These are phyloP conservation scores for Fennellomyces sp. DNA, from an alignment of 371 early-diverging fungal species.

Conservation along the genomic window DNA sequence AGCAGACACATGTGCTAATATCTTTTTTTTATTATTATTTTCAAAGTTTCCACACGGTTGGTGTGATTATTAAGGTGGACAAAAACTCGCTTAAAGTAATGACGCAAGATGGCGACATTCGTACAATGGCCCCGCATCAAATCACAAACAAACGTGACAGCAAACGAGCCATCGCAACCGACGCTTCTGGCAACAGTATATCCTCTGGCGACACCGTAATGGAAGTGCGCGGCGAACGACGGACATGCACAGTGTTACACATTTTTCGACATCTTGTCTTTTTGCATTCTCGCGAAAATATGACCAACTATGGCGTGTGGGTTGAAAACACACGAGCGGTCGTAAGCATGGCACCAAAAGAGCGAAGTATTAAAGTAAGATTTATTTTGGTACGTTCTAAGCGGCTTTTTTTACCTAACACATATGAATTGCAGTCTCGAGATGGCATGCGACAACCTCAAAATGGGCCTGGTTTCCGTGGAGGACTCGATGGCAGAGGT, in stretches of 20 bases:
- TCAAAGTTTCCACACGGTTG: slow-evolving; percentile 68
- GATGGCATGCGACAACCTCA: slow-evolving; percentile 3
- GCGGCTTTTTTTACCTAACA: background rate
- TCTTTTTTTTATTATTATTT: background rate
- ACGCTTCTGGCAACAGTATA: slow-evolving; percentile 75
- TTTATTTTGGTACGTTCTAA: background rate
- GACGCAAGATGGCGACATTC: slow-evolving; percentile 78
- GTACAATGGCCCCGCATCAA: slow-evolving; percentile 71
- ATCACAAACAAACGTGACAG: slow-evolving; percentile 72
- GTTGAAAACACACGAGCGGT: slow-evolving; percentile 64
- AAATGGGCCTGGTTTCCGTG: slow-evolving; percentile 13
- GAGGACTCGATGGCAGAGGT: slow-evolving; percentile 40
- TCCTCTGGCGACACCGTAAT: slow-evolving; percentile 82
- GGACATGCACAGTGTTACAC: slow-evolving; percentile 71
- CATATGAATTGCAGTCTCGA: background rate
- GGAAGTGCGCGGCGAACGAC: slow-evolving; percentile 65
- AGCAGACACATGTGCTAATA: no score
- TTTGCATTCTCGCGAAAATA: slow-evolving; percentile 66
- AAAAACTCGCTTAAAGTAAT: slow-evolving; percentile 75
- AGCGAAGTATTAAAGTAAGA: slow-evolving; percentile 14
- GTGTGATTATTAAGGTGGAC: slow-evolving; percentile 86
- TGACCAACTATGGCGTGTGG: slow-evolving; percentile 70
- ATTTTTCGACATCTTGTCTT: slow-evolving; percentile 70
- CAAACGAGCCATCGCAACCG: slow-evolving; percentile 76
- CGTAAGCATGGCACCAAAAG: slow-evolving; percentile 38